phyloP scores from a whole-genome alignment of 768 basidiomycete genomes.

The Phlebiopsis flavidoalba region DNA sequence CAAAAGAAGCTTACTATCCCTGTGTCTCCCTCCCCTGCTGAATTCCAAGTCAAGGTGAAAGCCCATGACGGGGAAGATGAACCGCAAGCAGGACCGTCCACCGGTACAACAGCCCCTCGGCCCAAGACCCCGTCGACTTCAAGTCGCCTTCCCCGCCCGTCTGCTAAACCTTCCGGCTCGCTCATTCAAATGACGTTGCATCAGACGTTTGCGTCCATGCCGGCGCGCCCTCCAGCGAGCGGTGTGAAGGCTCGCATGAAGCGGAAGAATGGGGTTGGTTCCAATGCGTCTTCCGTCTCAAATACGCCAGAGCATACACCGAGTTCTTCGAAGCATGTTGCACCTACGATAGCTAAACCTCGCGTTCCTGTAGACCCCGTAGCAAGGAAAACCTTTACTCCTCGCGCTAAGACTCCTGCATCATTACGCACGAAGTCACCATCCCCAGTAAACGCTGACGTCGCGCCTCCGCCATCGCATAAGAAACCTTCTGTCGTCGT shows the following conservation, averaged over 20 bases:
- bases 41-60: neutral
- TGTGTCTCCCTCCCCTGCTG: neutral
- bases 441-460: neutral
- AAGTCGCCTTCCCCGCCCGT: conserved; percentile 3
- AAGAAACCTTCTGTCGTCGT: neutral
- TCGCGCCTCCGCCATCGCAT: neutral
- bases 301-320: neutral
- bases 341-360: neutral
- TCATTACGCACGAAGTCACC: neutral
- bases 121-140: conserved; percentile 2
- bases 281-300: neutral
- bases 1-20: neutral
- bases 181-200: neutral
- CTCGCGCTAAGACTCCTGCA: neutral
- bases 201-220: neutral
- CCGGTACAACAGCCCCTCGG: neutral
- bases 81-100: neutral
- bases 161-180: neutral
- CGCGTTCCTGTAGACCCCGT: neutral
- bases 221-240: neutral
- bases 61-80: neutral
- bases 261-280: neutral
- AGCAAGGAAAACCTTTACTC: neutral
- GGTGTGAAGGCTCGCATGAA: conserved; percentile 6
- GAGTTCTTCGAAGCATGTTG: neutral